A percentile compares a stretch with the other conserved stretches of the same genome.
These are phyloP conservation scores for Neopestalotiopsis clavispora DNA, from an alignment of 2,329 filamentous ascomycete species.

Conservation along the genomic window DNA sequence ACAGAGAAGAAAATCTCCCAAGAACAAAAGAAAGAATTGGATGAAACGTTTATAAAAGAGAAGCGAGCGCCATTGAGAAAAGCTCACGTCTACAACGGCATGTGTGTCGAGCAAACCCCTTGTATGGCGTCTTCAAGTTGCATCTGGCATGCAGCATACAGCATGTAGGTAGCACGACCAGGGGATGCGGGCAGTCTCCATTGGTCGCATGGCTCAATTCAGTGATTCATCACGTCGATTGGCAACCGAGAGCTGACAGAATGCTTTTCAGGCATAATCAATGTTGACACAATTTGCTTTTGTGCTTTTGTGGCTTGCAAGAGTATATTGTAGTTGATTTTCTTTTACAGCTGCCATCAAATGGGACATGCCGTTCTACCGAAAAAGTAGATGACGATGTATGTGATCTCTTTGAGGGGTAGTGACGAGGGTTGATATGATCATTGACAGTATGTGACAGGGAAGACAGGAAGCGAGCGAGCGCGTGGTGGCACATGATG, in stretches of 20 bases:
- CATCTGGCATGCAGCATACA: background rate
- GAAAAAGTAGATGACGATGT: background rate
- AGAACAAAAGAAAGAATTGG: background rate
- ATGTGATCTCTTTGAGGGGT: background rate
- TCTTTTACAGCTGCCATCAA: background rate
- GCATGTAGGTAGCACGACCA: background rate
- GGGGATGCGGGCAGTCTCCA: background rate
- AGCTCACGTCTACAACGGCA: constrained; percentile 25
- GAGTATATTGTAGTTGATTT: background rate
- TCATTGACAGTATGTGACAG: background rate
- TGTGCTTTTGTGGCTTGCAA: background rate
- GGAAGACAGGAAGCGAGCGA: background rate
- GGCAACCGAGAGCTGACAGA: background rate
- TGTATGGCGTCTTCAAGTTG: background rate
- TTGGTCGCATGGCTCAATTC: background rate
- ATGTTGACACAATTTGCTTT: background rate
- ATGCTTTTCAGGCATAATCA: background rate
- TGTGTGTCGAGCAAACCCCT: background rate
- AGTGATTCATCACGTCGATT: background rate
- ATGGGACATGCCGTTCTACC: background rate
- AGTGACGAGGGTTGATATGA: background rate
- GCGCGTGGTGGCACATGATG: constrained; percentile 6
- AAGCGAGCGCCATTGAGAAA: constrained; percentile 27
- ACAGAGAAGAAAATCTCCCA: background rate
- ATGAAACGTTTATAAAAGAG: constrained; percentile 28